A percentile compares a stretch with the other conserved stretches of the same genome.
Evolutionary conservation across 257 asterid genomes (phyloP).

Genomic region (Solanum chiquidenum): DNA sequence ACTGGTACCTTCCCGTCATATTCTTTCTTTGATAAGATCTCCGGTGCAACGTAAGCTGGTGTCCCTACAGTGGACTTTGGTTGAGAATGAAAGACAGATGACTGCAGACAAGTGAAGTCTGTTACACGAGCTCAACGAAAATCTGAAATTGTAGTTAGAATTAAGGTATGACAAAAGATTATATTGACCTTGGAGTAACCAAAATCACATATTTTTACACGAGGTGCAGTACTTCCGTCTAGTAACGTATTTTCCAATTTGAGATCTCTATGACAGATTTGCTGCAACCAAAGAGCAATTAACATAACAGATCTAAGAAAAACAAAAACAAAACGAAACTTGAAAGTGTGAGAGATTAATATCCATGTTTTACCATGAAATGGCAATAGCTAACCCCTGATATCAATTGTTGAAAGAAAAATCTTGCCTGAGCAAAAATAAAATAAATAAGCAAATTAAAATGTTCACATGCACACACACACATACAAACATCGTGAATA

Average conservation of each 20-base stretch:
- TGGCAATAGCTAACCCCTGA: constrained; percentile 35
- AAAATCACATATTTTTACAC: constrained; percentile 27
- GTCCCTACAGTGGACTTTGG: not conserved
- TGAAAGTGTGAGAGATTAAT: not conserved
- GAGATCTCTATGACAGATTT: constrained; percentile 24
- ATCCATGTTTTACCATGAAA: constrained; percentile 12
- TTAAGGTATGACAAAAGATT: not conserved
- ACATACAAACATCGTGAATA: not conserved
- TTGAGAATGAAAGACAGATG: not conserved
- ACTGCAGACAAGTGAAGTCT: not conserved
- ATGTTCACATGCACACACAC: not conserved
- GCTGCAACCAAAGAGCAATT: not conserved
- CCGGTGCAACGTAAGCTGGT: not conserved
- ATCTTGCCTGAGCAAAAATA: constrained; percentile 12
- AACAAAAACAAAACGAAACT: not conserved
- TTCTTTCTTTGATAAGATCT: constrained; percentile 24
- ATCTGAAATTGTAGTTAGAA: not conserved
- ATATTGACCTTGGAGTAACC: constrained; percentile 25
- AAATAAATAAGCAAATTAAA: not conserved
- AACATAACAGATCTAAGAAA: not conserved
- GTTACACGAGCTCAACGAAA: not conserved
- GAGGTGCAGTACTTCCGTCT: constrained; percentile 25
- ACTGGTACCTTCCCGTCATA: constrained; percentile 25
- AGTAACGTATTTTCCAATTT: constrained; percentile 29
- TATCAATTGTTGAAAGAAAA: constrained; percentile 29